Base-by-base conservation (phyloP, 1,139 yeast species). In the Arxiozyma slooffiae region DNA sequence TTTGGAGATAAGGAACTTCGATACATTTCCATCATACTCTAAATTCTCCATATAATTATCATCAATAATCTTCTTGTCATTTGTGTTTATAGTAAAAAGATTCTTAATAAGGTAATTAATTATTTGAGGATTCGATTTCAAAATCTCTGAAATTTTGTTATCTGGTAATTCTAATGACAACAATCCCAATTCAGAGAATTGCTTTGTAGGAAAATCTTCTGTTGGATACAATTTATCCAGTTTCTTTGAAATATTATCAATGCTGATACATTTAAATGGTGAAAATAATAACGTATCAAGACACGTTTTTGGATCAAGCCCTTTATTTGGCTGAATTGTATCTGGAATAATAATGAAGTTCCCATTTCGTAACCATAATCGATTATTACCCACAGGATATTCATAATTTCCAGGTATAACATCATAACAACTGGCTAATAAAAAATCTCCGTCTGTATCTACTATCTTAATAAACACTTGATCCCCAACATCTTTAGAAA, bases 381-480 rank as follows among this genome's bases (percentile, higher is more conserved):
- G 56, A 54, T 61, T 62, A 57, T 63, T 62, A 1, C 60, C 60
- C 14, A 53, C 46, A 4, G 68, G 68, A 47, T 54, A 60, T 45
- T 63, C 60, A 45, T 62, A 67, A 4, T 64, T 65, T 36, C 60
- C 60, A 1, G 74, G 76, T 18, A 77, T 61, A 3, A 58, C 51
- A 16, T 76, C 75, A 39, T 75, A 70, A 3, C 76, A 71, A 52
- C 78, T 80, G 11, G 77, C 73, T 48, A 82, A 61, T 5, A 82
- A 50, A 46, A 78, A 75, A 53, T n/a, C 88, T 3, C 80, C 79
- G 47, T 77, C 82, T 0, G 76, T 73, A 59, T 81, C 85, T 55
- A 71, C 69, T 1, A 78, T 55, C 50, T 76, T 79, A 9, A 80
- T 68, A 58, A 67, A 77, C 2, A 77, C 55, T 48, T 76, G 57